Conservation (phyloP, 176 grass and related monocot species). For the Aegilops longissima region DNA sequence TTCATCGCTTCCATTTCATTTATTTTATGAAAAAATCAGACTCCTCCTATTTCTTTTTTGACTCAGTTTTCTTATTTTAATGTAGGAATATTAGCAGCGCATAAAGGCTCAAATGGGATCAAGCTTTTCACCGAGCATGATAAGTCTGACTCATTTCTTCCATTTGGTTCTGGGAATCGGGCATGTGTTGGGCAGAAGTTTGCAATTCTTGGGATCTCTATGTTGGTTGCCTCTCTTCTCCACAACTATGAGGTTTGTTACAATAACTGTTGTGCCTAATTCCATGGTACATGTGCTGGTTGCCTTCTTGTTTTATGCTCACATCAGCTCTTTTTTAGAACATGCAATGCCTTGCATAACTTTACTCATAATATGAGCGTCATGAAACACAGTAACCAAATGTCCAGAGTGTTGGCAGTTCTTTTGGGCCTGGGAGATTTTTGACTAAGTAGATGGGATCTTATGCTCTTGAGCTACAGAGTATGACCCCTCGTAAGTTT, state of each 20-base stretch:
- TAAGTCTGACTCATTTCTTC: slow-evolving; percentile 63
- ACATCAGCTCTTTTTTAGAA: background rate
- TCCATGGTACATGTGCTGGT: background rate
- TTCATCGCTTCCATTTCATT: background rate
- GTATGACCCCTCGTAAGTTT: background rate
- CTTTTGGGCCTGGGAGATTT: background rate
- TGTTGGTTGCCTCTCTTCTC: slow-evolving; percentile 67
- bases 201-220: slow-evolving; percentile 63
- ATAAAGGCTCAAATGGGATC: slow-evolving; percentile 25
- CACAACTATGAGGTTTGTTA: slow-evolving; percentile 70
- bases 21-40: background rate
- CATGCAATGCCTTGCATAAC: background rate
- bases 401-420: background rate
- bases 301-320: slow-evolving; percentile 1
- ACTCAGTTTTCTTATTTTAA: background rate
- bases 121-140: slow-evolving; percentile 32
- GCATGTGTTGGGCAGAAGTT: slow-evolving; percentile 78
- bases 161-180: slow-evolving; percentile 82
- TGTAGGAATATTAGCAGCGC: slow-evolving; percentile 38
- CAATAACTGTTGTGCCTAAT: background rate
- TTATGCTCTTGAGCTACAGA: background rate
- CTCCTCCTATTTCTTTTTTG: background rate
- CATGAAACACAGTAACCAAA: background rate
- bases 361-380: background rate
- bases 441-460: background rate